phyloP scores from a whole-genome alignment of 257 asterid species.

The Agastache rugosa region DNA sequence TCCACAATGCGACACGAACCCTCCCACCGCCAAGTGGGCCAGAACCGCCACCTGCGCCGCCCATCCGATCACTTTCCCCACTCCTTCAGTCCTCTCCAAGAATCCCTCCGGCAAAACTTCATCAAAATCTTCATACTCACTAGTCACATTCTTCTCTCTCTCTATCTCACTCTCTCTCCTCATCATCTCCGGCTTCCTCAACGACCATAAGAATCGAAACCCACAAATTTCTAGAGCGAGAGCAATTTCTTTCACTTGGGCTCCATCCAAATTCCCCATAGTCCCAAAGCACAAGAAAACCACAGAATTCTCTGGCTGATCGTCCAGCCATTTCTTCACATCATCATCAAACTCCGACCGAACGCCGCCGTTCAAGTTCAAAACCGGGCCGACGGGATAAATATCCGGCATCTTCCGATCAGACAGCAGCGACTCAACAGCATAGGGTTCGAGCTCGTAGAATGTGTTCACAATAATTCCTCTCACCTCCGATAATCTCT shows the following conservation, averaged over 20 bases:
- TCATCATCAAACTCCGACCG: conserved; percentile 18
- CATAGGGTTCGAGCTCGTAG: conserved; percentile 49
- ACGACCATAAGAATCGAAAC: conserved; percentile 56
- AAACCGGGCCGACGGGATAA: conserved; percentile 61
- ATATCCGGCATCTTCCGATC: conserved; percentile 33
- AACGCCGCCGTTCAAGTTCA: conserved; percentile 7
- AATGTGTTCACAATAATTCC: conserved; percentile 45
- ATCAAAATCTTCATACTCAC: conserved; percentile 27
- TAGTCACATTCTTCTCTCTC: background rate
- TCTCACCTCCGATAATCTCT: background rate
- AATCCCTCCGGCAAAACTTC: conserved; percentile 60
- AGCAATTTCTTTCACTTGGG: conserved; percentile 54
- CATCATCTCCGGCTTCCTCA: conserved; percentile 43
- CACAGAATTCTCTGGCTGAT: conserved; percentile 48
- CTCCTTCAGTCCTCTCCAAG: conserved; percentile 46
- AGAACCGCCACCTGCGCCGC: conserved; percentile 55
- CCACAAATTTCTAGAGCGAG: conserved; percentile 49
- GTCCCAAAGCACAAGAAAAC: conserved; percentile 64
- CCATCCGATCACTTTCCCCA: conserved; percentile 62
- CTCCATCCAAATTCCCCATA: conserved; percentile 45
- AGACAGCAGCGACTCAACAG: conserved; percentile 26
- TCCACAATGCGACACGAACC: conserved; percentile 62
- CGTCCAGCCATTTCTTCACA: conserved; percentile 54
- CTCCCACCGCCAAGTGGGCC: conserved; percentile 56
- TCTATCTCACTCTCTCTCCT: conserved; percentile 23